phyloP scores from a whole-genome alignment of 768 basidiomycete genomes.

The Phylloporus rhodoxanthus region DNA sequence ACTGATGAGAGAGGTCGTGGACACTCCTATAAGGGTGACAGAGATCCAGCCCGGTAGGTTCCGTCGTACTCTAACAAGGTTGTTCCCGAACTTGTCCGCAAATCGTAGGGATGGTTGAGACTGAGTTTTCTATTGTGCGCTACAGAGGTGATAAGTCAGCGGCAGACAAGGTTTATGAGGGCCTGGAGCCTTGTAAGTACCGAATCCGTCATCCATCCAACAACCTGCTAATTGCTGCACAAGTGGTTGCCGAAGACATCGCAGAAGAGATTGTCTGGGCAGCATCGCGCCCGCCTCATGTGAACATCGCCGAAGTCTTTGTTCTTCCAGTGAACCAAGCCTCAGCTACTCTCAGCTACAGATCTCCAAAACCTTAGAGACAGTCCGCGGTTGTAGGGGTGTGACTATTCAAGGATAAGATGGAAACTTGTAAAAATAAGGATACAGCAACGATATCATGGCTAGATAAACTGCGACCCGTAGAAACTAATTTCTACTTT shows the following conservation, averaged over 20 bases:
- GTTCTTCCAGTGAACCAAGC: constrained; percentile 81
- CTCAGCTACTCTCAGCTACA: constrained; percentile 56
- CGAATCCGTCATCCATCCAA: not conserved
- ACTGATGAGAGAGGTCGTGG: constrained; percentile 80
- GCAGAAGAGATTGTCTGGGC: constrained; percentile 99
- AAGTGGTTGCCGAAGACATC: constrained; percentile 80
- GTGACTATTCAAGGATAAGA: not conserved
- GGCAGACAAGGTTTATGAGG: constrained; percentile 89
- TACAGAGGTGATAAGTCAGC: constrained; percentile 78
- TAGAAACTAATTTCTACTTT: constrained; percentile 31
- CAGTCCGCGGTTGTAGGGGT: not conserved
- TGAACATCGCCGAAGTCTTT: constrained; percentile 81
- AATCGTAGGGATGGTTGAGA: constrained; percentile 71
- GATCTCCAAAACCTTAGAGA: constrained; percentile 27
- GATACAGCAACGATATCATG: constrained; percentile 29
- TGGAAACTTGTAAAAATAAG: constrained; percentile 21
- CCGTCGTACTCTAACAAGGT: constrained; percentile 1
- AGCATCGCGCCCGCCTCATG: constrained; percentile 84
- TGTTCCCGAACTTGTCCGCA: not conserved
- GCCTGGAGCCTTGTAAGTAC: constrained; percentile 73
- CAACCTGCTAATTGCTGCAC: constrained; percentile 3
- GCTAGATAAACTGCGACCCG: constrained; percentile 10
- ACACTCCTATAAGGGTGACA: constrained; percentile 88
- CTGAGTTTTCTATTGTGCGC: constrained; percentile 88
- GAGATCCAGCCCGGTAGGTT: constrained; percentile 85